A percentile compares a stretch with the other conserved stretches of the same genome.
These are phyloP conservation scores for Cordyceps fumosorosea DNA, from an alignment of 2,329 filamentous ascomycete species.

Conservation along the genomic window DNA sequence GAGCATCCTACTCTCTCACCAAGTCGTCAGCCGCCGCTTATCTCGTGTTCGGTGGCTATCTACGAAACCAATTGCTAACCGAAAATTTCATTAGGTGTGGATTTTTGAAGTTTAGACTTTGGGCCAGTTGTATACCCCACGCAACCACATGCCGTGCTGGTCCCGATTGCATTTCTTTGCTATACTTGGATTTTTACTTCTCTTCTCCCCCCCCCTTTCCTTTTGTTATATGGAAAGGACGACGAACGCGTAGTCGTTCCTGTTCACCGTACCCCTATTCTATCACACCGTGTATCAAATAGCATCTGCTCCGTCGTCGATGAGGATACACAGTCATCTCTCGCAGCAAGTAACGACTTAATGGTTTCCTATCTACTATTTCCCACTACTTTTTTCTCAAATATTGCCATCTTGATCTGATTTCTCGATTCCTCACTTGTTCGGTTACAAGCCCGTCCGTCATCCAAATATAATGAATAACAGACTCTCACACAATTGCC, in stretches of 20 bases:
- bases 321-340: background rate
- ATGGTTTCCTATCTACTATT: conserved; percentile 9
- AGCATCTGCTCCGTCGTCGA: background rate
- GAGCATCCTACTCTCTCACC: background rate
- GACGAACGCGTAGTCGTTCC: background rate
- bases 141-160: conserved; percentile 3
- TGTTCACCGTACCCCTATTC: background rate
- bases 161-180: conserved; percentile 11
- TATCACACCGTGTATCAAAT: conserved; percentile 9
- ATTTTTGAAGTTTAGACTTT: conserved; percentile 36
- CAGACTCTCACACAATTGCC: background rate
- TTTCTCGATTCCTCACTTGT: conserved; percentile 6
- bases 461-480: conserved; percentile 5
- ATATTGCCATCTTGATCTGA: background rate
- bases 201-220: background rate
- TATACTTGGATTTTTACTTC: conserved; percentile 10
- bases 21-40: background rate
- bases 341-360: conserved; percentile 17
- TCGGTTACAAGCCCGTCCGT: background rate
- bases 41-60: background rate
- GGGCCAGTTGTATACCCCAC: conserved; percentile 21
- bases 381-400: background rate
- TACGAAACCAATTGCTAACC: background rate
- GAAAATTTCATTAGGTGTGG: conserved; percentile 36
- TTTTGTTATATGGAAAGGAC: background rate